Evolutionary conservation across 768 basidiomycete genomes (phyloP).

Genomic region (Boletus reticuloceps): DNA sequence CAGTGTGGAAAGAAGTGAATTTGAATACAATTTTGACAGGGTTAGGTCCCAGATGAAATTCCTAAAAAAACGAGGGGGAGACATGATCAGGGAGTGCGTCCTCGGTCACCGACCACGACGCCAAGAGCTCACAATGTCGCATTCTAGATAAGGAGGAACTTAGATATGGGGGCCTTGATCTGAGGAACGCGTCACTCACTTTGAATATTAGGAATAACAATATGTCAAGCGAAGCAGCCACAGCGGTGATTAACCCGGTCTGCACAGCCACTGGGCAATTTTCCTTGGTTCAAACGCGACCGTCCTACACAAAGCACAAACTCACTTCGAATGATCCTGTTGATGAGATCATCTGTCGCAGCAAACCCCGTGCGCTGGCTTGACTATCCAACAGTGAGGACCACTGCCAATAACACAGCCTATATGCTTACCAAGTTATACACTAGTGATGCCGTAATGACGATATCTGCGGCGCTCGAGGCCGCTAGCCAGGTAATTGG

Average conservation of each 20-base stretch:
- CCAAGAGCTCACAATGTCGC: constrained; percentile 1
- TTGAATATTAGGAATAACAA: constrained; percentile 16
- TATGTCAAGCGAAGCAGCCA: constrained; percentile 17
- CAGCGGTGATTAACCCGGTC: constrained; percentile 20
- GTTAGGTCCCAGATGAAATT: constrained; percentile 25
- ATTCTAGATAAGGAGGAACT: neutral
- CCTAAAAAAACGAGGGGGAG: neutral
- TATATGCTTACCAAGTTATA: constrained; percentile 37
- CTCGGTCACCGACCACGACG: neutral
- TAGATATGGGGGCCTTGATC: neutral
- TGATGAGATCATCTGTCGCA: constrained; percentile 35
- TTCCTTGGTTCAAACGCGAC: neutral
- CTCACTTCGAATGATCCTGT: constrained; percentile 41
- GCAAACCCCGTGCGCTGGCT: constrained; percentile 42
- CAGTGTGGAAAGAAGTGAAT: constrained; percentile 20
- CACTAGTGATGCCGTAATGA: constrained; percentile 43
- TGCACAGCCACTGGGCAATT: constrained; percentile 26
- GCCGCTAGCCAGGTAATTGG: constrained; percentile 42
- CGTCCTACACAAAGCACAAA: neutral
- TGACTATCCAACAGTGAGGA: constrained; percentile 23
- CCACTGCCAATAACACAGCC: neutral
- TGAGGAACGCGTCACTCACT: constrained; percentile 4
- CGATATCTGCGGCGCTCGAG: constrained; percentile 38
- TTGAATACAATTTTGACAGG: constrained; percentile 29
- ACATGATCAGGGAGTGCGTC: neutral